Evolutionary conservation across 768 basidiomycete genomes (phyloP), one percentile per base, ranked within the genome.

Genomic region (Naganishia vaughanmartiniae): DNA sequence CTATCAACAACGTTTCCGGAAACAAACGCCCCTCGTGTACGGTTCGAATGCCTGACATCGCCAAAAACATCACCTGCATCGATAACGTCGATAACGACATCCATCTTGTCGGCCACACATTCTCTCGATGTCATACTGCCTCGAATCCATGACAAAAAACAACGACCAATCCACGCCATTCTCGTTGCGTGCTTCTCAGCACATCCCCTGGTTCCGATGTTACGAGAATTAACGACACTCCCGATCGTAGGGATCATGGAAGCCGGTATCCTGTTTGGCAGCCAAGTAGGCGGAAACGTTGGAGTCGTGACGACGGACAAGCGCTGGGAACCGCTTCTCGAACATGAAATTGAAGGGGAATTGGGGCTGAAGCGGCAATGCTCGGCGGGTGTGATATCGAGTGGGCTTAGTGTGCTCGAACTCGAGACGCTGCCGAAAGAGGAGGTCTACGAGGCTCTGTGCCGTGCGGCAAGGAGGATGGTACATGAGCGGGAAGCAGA

Each of bases 271-370:
- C 68, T 76, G 7, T 67, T 74, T 30, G 74, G 60, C 6, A 72
- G 71, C 30, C 66, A 69, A n/a, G 34, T 77, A 11, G 73, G 73
- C 12, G 45, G 72, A 9, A 51, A 57, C 21, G 54, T 71, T 17
- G 76, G 76, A 4, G 73, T 77, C 34, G 54, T 77, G 42, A 77
- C 76, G 3, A 77, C 76, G 15, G 73, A 73, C n/a, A 73, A 71
- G 11, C 68, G 76, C 1, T 77, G 76, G 76, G 76, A 75, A 19
- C 76, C 76, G 19, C 63, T 77, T 7, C 72, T 77, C 26, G 55
- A 53, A 56, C 75, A 76, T 48, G 76, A 76, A 51, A 70, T 77
- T 30, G 72, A 74, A n/a, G 71, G 65, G 12, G 70, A 71, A 26
- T 45, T 70, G 21, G 71, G 71, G 21, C 53, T 75, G 28, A 34